Conservation (phyloP, 306 rosid species). For the cucumber (Cucumis sativus) region Cucumber_9930_V3 NC_026659.2:47501-48000, state of each 20-base stretch:
- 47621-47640: neutral
- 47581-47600: neutral
- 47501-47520: neutral
- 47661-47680: neutral
- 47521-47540: neutral
- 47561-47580: neutral
- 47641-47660: neutral
- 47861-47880: constrained; percentile 15
- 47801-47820: constrained; percentile 80
- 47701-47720: neutral
- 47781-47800: neutral
- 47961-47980: constrained; percentile 98
- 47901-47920: neutral
- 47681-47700: neutral
- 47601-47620: neutral
- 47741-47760: neutral
- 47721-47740: neutral
- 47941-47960: constrained; percentile 91
- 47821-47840: constrained; percentile 88
- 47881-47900: neutral
- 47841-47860: constrained; percentile 99
- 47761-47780: neutral
- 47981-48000: constrained; percentile 66
- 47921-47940: constrained; percentile 35
- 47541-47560: neutral